phyloP scores from a whole-genome alignment of 2,329 filamentous ascomycete genomes.

The Stylonectria norvegica region DNA sequence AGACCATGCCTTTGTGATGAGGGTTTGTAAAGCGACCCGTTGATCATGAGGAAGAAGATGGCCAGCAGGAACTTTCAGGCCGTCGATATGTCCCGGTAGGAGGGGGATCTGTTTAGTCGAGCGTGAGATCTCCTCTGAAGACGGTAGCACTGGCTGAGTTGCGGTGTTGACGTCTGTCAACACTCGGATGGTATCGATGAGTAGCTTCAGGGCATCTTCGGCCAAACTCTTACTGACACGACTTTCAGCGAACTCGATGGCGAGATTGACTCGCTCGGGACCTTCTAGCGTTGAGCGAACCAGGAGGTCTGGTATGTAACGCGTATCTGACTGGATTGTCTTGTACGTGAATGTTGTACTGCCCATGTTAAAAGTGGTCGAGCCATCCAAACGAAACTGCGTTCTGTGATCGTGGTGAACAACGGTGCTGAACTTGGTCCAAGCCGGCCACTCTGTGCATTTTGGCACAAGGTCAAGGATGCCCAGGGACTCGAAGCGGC shows the following conservation, averaged over 20 bases:
- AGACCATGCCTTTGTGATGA: slow-evolving; percentile 45
- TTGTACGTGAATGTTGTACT: slow-evolving; percentile 44
- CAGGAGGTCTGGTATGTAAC: slow-evolving; percentile 45
- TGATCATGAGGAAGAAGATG: slow-evolving; percentile 38
- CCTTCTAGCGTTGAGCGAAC: slow-evolving; percentile 40
- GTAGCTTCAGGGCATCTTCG: slow-evolving; percentile 42
- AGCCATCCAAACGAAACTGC: slow-evolving; percentile 29
- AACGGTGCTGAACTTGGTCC: slow-evolving; percentile 52
- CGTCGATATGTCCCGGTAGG: slow-evolving; percentile 18
- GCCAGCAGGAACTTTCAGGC: slow-evolving; percentile 13
- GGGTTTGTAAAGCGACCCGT: slow-evolving; percentile 37
- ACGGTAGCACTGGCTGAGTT: slow-evolving; percentile 44
- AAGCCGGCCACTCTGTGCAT: slow-evolving; percentile 53
- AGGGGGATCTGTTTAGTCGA: slow-evolving; percentile 43
- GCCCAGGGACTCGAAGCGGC: slow-evolving; percentile 50
- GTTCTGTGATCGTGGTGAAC: slow-evolving; percentile 51
- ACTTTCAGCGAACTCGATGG: slow-evolving; percentile 45
- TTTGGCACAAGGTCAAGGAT: slow-evolving; percentile 49
- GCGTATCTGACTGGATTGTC: slow-evolving; percentile 37
- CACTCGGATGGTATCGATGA: slow-evolving; percentile 43
- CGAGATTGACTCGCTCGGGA: slow-evolving; percentile 38
- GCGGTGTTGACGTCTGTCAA: slow-evolving; percentile 45
- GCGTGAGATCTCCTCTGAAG: slow-evolving; percentile 36
- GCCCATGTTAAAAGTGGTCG: slow-evolving; percentile 43
- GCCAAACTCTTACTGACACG: slow-evolving; percentile 42